Evolutionary conservation across 768 basidiomycete genomes (phyloP), one percentile per base, ranked within the genome.

Genomic region (Zangia roseola): DNA sequence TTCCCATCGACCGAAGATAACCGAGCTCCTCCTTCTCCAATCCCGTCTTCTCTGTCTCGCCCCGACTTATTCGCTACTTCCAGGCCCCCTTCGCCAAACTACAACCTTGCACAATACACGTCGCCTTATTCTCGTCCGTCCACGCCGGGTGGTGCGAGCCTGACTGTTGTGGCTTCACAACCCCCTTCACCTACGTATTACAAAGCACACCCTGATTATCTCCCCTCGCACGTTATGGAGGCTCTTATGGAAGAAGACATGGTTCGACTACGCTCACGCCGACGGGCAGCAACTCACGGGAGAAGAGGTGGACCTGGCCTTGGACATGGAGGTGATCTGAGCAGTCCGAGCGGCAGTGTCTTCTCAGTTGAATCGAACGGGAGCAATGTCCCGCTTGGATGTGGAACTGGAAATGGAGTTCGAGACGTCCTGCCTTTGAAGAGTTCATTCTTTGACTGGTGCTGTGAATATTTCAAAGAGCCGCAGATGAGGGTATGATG

Each of bases 381-480:
- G 37, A 83, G 77, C 53, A 85, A 81, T 51, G 78, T 90, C 19
- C 84, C 86, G 16, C 73, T 90, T 20, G 89, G 89, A 5, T 67
- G 91, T 24, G 89, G 89, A 4, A 91, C 90, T 10, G 88, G 90
- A 20, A 74, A 80, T 10, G 88, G 88, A 9, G 86, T 94, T 47
- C 79, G 88, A 49, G 89, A 95, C 65, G 81, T 88, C 3, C 67
- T 98, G 54, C 97, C 97, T 0, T 69, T 99, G 60, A 92, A 91
- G 70, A 94, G 92, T 62, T 76, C 81, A 9, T 95, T 91, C 71
- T 99, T 87, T 63, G 95, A 97, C 62, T 97, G 93, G 91, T 93
- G 93, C 51, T 81, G 83, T 60, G 94, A 98, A 63, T 98, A 98
- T 65, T 99, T 97, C 74, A 93, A 88, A 54, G 94, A 97, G 65